Conservation (phyloP, 495 filamentous ascomycete species). For the Penicillium manginii region DNA sequence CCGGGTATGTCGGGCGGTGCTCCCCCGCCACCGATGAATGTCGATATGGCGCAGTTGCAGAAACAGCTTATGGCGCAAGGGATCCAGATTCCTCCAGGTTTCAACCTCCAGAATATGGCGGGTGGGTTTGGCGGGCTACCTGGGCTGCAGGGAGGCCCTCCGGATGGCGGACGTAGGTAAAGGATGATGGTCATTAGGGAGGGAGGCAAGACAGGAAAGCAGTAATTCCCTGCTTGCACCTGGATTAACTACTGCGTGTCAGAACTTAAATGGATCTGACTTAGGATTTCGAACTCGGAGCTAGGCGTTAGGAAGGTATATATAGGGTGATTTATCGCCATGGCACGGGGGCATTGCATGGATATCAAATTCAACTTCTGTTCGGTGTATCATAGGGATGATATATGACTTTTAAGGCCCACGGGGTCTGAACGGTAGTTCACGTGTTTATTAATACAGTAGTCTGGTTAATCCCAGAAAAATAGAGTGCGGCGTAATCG, state of each 20-base stretch:
- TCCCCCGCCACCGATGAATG: slow-evolving; percentile 54
- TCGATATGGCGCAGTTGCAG: slow-evolving; percentile 71
- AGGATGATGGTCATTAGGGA: no score
- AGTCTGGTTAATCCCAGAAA: no score
- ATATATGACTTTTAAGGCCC: neutral
- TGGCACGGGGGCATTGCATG: slow-evolving; percentile 18
- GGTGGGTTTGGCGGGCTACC: slow-evolving; percentile 46
- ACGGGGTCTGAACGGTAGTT: neutral
- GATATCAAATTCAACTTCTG: slow-evolving; percentile 11
- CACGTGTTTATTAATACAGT: neutral
- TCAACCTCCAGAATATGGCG: slow-evolving; percentile 50
- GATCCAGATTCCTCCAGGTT: slow-evolving; percentile 42
- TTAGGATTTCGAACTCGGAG: slow-evolving; percentile 24
- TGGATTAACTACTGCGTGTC: slow-evolving; percentile 25
- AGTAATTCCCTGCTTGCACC: neutral
- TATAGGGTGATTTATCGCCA: slow-evolving; percentile 21
- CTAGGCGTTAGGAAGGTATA: slow-evolving; percentile 16
- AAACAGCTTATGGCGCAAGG: slow-evolving; percentile 50
- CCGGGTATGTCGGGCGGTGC: slow-evolving; percentile 47
- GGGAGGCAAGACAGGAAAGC: neutral
- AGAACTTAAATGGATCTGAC: slow-evolving; percentile 3
- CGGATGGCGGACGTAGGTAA: slow-evolving; percentile 43
- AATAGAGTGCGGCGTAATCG: no score
- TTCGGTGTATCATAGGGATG: slow-evolving; percentile 25
- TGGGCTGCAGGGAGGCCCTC: slow-evolving; percentile 45